These are phyloP conservation scores for Clonostachys byssicola DNA, from an alignment of 2,329 filamentous ascomycete genomes.

Conservation along the genomic window DNA sequence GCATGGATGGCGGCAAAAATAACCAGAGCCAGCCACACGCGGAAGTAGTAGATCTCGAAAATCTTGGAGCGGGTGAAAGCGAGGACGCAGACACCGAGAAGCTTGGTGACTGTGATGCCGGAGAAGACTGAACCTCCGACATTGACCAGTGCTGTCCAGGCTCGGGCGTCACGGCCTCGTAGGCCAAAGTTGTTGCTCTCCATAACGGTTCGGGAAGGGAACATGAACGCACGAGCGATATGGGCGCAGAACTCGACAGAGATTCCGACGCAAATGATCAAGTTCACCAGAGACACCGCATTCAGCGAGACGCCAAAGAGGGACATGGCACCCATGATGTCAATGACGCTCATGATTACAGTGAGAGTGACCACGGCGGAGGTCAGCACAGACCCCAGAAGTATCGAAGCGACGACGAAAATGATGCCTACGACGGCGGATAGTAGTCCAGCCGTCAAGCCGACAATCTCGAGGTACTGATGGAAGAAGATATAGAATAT, in stretches of 20 bases:
- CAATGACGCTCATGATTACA: slow-evolving; percentile 88
- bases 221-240: slow-evolving; percentile 92
- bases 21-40: slow-evolving; percentile 91
- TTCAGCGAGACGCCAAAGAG: slow-evolving; percentile 86
- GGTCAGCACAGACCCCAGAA: slow-evolving; percentile 81
- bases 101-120: slow-evolving; percentile 93
- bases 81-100: slow-evolving; percentile 85
- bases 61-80: slow-evolving; percentile 97
- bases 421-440: slow-evolving; percentile 83
- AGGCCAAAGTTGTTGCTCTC: slow-evolving; percentile 73
- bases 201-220: slow-evolving; percentile 78
- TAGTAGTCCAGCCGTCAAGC: slow-evolving; percentile 73
- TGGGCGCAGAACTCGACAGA: slow-evolving; percentile 97
- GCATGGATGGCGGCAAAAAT: slow-evolving; percentile 86
- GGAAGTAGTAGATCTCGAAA: slow-evolving; percentile 99
- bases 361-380: slow-evolving; percentile 79
- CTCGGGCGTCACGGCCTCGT: slow-evolving; percentile 76
- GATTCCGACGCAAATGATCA: slow-evolving; percentile 96
- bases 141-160: slow-evolving; percentile 91
- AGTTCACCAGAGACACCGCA: slow-evolving; percentile 89
- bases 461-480: slow-evolving; percentile 84
- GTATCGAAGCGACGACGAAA: slow-evolving; percentile 70
- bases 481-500: slow-evolving; percentile 99
- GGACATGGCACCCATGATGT: slow-evolving; percentile 95
- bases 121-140: slow-evolving; percentile 93